Evolutionary conservation across 352 stramenopile genomes (phyloP).

Genomic region (Globisporangium solare): DNA sequence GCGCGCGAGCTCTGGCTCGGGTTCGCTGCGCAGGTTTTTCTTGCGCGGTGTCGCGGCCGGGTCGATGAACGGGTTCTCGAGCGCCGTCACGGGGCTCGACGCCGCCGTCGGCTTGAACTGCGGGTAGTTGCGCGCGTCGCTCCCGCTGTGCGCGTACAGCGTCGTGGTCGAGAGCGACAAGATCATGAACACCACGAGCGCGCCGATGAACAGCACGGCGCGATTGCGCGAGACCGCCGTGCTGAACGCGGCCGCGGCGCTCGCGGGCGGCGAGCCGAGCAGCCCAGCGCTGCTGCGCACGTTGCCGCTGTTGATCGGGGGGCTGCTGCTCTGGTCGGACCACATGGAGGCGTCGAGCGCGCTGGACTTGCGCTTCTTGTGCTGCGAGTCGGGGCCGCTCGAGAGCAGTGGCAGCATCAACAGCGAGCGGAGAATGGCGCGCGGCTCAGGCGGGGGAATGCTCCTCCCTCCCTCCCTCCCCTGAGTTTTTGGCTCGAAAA

Average conservation of each 20-base stretch:
- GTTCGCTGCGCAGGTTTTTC: constrained; percentile 26
- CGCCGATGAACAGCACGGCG: constrained; percentile 38
- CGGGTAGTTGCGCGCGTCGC: constrained; percentile 14
- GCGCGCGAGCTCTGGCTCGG: constrained; percentile 22
- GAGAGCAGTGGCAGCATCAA: constrained; percentile 34
- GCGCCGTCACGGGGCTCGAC: constrained; percentile 3
- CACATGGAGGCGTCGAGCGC: constrained; percentile 61
- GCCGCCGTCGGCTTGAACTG: constrained; percentile 11
- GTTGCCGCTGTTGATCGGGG: constrained; percentile 18
- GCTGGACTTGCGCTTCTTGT: constrained; percentile 85
- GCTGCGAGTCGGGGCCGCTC: constrained; percentile 28
- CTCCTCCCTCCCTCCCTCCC: background rate
- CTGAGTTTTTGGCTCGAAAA: background rate
- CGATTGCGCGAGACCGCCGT: constrained; percentile 48
- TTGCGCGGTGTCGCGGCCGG: constrained; percentile 11
- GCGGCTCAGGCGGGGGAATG: background rate
- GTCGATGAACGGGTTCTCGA: constrained; percentile 12
- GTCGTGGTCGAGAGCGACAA: constrained; percentile 56
- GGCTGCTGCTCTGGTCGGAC: constrained; percentile 29
- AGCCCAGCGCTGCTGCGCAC: constrained; percentile 15
- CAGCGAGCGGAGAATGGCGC: constrained; percentile 6
- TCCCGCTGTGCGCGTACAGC: constrained; percentile 20
- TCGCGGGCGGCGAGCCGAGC: constrained; percentile 23
- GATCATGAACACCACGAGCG: constrained; percentile 49
- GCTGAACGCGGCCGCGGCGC: constrained; percentile 21